phyloP scores from a whole-genome alignment of 768 basidiomycete genomes.

The Coprinellus micaceus region DNA sequence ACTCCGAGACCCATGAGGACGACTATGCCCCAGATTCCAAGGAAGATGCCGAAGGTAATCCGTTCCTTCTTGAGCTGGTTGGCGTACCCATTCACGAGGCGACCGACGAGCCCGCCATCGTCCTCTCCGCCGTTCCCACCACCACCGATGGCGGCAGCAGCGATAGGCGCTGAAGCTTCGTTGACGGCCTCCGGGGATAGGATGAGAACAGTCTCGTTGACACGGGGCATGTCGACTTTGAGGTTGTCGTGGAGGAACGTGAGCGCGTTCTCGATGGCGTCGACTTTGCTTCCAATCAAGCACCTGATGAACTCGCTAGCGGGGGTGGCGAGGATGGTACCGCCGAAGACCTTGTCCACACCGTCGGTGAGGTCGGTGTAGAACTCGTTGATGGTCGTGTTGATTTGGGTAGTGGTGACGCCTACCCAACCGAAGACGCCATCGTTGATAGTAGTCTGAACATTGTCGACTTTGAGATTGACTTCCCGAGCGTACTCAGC shows the following conservation, averaged over 20 bases:
- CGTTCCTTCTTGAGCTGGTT: slow-evolving; percentile 73
- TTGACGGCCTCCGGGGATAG: slow-evolving; percentile 69
- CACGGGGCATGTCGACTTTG: slow-evolving; percentile 70
- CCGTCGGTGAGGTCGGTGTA: slow-evolving; percentile 80
- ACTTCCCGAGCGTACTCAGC: slow-evolving; percentile 70
- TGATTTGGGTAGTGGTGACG: slow-evolving; percentile 80
- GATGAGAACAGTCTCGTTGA: slow-evolving; percentile 72
- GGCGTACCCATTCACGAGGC: slow-evolving; percentile 71
- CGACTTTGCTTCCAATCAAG: slow-evolving; percentile 87
- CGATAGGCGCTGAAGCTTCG: slow-evolving; percentile 76
- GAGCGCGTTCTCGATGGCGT: slow-evolving; percentile 79
- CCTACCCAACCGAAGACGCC: slow-evolving; percentile 96
- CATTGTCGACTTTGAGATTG: slow-evolving; percentile 63
- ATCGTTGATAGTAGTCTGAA: slow-evolving; percentile 78
- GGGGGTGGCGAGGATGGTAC: slow-evolving; percentile 76
- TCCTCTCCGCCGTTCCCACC: slow-evolving; percentile 35
- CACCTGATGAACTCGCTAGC: slow-evolving; percentile 87
- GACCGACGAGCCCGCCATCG: slow-evolving; percentile 62
- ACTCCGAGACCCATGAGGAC: slow-evolving; percentile 73
- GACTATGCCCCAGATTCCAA: slow-evolving; percentile 80
- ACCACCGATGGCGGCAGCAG: slow-evolving; percentile 72
- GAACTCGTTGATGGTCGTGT: slow-evolving; percentile 80
- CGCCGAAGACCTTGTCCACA: slow-evolving; percentile 77
- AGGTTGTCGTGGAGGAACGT: slow-evolving; percentile 92
- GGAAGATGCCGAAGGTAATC: slow-evolving; percentile 78